phyloP scores from a whole-genome alignment of 352 stramenopile species.

The Phytophthora hybrid region DNA sequence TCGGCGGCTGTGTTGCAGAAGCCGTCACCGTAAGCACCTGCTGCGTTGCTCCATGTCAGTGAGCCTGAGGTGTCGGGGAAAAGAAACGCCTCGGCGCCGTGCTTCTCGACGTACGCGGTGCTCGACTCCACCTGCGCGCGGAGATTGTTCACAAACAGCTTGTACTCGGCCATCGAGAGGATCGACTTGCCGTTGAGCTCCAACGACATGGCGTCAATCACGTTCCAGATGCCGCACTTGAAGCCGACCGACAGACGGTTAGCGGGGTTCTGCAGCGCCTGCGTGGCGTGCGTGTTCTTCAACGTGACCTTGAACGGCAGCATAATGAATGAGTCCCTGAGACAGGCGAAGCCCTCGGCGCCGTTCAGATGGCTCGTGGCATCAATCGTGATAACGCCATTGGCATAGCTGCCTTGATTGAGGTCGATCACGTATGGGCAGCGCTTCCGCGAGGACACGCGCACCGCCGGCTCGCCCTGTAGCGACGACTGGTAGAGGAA shows the following conservation, averaged over 20 bases:
- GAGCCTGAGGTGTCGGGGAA: no score
- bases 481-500: neutral
- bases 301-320: neutral
- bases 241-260: neutral
- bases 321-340: neutral
- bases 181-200: neutral
- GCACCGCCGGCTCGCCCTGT: neutral
- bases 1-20: no score
- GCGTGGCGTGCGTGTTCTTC: neutral
- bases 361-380: slow-evolving; percentile 1
- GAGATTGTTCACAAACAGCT: neutral
- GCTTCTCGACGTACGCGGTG: neutral
- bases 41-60: no score
- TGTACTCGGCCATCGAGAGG: neutral
- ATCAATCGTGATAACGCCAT: slow-evolving; percentile 1
- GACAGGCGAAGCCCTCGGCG: neutral
- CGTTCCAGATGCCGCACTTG: neutral
- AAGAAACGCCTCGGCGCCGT: neutral
- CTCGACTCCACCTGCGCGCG: neutral
- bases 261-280: no score
- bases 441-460: neutral
- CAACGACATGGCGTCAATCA: neutral
- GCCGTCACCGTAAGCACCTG: no score
- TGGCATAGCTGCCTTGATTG: neutral
- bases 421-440: neutral